Base-by-base conservation (phyloP, 2,329 filamentous ascomycete genomes). In the Acrodontium crateriforme region DNA sequence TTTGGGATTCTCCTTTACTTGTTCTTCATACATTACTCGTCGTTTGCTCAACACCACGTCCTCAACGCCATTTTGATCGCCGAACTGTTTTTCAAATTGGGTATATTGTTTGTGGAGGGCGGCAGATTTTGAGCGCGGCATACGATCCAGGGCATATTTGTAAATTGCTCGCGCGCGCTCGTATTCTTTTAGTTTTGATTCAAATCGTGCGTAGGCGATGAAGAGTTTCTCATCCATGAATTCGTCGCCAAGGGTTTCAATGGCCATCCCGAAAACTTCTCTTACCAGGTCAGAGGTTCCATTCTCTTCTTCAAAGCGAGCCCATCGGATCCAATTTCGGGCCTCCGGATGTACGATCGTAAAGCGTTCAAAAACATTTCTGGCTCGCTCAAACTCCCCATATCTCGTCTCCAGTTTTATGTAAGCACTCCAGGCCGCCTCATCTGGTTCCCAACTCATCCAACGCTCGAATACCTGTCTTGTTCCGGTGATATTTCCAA, bases 281-380 rank as follows among this genome's bases (percentile, higher is more conserved):
- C 89, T 71, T 5, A 98, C 89, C 40, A 87, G 55, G 45, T 94
- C 87, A 48, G 78, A 87, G 2, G 84, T 93, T 6, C 89, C 89
- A 42, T 77, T 82, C 50, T 98, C 89, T 53, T 95, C 87, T 55
- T 98, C 89, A 42, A 95, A 98, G 37, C 81, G 80, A 35, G 87
- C 78, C 89, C 89, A 98, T 53, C 94, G 94, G 58, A 98, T 91
- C 85, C 87, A 98, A 49, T 94, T 95, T 46, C 80, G 74, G 13
- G 89, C 81, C 47, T 95, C 87, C 0, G 89, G 85, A 42, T 95
- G 89, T 6, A 95, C 81, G 35, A 85, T 69, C 2, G 84, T 93
- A 47, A 94, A 94, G 16, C 81, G 69, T 50, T 82, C 72, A 52
- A 91, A 95, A 41, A 98, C 87, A 24, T 78, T 75, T 20, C 89